phyloP scores from a whole-genome alignment of 2,329 filamentous ascomycete genomes.

The Hypomyces rosellus region DNA sequence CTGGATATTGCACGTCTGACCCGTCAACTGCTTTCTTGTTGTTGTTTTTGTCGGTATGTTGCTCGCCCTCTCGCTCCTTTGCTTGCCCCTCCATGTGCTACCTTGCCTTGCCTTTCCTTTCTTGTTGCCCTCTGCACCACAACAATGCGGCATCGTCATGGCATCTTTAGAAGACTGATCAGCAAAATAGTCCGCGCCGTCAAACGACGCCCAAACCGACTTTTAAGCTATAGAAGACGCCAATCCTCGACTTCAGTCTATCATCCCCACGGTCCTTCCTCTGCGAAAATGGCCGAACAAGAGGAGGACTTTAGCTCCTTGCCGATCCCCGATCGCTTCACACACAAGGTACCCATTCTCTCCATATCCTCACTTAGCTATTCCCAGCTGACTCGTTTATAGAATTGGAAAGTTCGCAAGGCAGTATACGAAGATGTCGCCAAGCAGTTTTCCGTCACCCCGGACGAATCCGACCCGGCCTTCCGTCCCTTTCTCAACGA shows the following conservation, averaged over 20 bases:
- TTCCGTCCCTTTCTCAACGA: slow-evolving; percentile 87
- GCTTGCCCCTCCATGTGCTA: not conserved
- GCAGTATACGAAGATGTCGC: slow-evolving; percentile 87
- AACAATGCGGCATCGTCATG: slow-evolving; percentile 18
- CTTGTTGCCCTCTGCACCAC: slow-evolving; percentile 14
- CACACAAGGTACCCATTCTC: slow-evolving; percentile 62
- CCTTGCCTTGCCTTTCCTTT: slow-evolving; percentile 2
- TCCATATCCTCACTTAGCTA: not conserved
- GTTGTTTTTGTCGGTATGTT: slow-evolving; percentile 7
- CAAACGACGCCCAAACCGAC: slow-evolving; percentile 15
- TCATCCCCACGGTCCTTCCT: slow-evolving; percentile 10
- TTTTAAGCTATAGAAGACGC: slow-evolving; percentile 4
- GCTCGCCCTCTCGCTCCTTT: not conserved
- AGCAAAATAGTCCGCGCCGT: slow-evolving; percentile 21
- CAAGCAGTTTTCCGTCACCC: slow-evolving; percentile 77
- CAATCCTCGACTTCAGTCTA: not conserved
- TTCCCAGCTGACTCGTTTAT: not conserved
- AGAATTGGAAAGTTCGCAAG: slow-evolving; percentile 97
- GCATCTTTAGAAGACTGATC: slow-evolving; percentile 26
- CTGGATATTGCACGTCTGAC: not conserved
- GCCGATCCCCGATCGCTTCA: slow-evolving; percentile 72
- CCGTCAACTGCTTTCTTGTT: slow-evolving; percentile 3
- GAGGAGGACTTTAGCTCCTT: slow-evolving; percentile 79
- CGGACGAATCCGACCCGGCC: slow-evolving; percentile 76
- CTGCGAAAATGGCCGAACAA: slow-evolving; percentile 63